A percentile compares a stretch with the other conserved stretches of the same genome.
These are phyloP conservation scores for Monilinia fructicola DNA, from an alignment of 2,329 filamentous ascomycete species.

Conservation along the genomic window DNA sequence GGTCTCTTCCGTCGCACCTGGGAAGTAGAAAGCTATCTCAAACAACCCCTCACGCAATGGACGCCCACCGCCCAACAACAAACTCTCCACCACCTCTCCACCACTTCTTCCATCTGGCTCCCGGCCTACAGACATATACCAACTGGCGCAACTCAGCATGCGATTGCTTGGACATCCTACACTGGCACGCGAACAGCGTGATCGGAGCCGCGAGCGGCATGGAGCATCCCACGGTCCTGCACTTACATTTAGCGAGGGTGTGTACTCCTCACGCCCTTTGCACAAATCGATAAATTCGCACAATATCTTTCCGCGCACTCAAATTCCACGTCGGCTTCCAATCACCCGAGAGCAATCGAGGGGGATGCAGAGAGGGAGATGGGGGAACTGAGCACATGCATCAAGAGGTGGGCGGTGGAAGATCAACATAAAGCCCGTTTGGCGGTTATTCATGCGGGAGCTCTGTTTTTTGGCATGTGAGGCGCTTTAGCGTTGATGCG, in stretches of 20 bases:
- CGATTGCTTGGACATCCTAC: constrained; percentile 46
- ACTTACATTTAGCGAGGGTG: constrained; percentile 34
- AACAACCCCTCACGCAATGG: constrained; percentile 11
- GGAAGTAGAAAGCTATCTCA: constrained; percentile 48
- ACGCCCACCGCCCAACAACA: neutral
- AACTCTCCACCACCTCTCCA: neutral
- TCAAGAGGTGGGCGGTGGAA: constrained; percentile 50
- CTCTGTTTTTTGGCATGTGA: constrained; percentile 54
- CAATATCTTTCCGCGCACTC: constrained; percentile 20
- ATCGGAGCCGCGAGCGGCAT: constrained; percentile 44
- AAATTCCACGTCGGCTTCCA: neutral
- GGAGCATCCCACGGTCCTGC: constrained; percentile 46
- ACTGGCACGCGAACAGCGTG: constrained; percentile 47
- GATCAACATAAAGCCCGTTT: constrained; percentile 58
- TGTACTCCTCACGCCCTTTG: constrained; percentile 44
- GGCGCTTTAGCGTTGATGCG: constrained; percentile 49
- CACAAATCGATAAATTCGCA: constrained; percentile 31
- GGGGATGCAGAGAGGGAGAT: constrained; percentile 30
- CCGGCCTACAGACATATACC: constrained; percentile 39
- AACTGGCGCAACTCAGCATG: constrained; percentile 48
- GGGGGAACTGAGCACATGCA: constrained; percentile 34
- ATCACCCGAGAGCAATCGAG: neutral
- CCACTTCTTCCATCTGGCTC: neutral
- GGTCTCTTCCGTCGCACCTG: constrained; percentile 51
- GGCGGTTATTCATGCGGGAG: constrained; percentile 54